Evolutionary conservation across 768 basidiomycete species (phyloP).

Genomic region (Calocybe cyanea): DNA sequence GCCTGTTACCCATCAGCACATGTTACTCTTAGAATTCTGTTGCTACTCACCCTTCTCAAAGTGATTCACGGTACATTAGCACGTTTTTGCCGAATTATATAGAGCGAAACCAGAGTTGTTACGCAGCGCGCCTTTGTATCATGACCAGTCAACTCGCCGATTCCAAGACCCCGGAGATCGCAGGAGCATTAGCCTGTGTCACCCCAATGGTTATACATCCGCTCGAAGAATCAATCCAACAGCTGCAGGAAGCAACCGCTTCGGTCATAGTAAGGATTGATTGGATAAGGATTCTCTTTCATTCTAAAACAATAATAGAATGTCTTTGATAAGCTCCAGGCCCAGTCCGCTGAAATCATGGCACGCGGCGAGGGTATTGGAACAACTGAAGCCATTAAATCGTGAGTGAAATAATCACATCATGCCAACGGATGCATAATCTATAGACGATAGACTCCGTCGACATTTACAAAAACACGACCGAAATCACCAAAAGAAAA

Average conservation of each 20-base stretch:
- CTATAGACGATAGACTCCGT: conserved; percentile 38
- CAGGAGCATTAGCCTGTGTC: background rate
- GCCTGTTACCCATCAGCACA: too few relatives aligned
- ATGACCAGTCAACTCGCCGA: too few relatives aligned
- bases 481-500: conserved; percentile 36
- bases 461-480: conserved; percentile 42
- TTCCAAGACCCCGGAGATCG: too few relatives aligned
- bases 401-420: conserved; percentile 24
- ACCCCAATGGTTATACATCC: conserved; percentile 14
- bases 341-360: conserved; percentile 41
- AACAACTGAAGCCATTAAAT: conserved; percentile 35
- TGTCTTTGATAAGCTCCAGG: conserved; percentile 40
- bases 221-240: conserved; percentile 10
- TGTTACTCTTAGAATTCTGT: too few relatives aligned
- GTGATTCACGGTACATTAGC: conserved; percentile 10
- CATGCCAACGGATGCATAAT: too few relatives aligned
- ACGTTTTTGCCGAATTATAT: conserved; percentile 16
- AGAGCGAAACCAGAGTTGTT: too few relatives aligned
- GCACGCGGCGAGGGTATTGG: conserved; percentile 34
- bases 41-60: conserved; percentile 8
- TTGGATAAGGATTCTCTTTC: too few relatives aligned
- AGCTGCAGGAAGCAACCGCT: conserved; percentile 27
- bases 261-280: conserved; percentile 25
- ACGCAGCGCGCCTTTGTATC: too few relatives aligned
- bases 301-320: conserved; percentile 27